These are phyloP conservation scores for Aquanectria penicillioides DNA, from an alignment of 2,329 filamentous ascomycete species.

Conservation along the genomic window DNA sequence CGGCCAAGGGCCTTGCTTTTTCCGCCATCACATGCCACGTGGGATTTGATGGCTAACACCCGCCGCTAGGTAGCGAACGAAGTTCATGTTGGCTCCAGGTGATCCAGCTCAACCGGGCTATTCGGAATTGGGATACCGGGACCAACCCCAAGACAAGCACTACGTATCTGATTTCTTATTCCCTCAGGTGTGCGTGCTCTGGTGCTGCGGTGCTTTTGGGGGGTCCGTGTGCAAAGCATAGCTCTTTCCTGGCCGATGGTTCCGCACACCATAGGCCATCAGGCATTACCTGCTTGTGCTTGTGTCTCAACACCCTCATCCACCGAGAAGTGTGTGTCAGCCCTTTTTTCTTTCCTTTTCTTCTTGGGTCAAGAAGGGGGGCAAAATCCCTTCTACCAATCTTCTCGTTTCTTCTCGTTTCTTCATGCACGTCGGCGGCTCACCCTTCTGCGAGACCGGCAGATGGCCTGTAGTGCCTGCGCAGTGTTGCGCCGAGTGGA, in stretches of 20 bases:
- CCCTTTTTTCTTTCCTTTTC: neutral
- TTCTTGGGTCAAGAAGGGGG: no score
- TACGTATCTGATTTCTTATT: no score
- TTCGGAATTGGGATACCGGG: conserved; percentile 11
- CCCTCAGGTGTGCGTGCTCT: neutral
- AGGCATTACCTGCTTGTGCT: no score
- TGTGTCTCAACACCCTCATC: neutral
- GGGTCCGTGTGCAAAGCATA: neutral
- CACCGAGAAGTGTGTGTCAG: conserved; percentile 4
- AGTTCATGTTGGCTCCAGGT: conserved; percentile 25
- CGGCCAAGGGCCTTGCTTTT: conserved; percentile 27
- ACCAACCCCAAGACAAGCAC: neutral
- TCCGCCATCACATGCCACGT: conserved; percentile 38
- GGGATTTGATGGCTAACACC: conserved; percentile 32
- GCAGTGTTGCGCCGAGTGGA: conserved; percentile 4
- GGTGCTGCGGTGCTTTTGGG: neutral
- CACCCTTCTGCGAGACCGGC: conserved; percentile 30
- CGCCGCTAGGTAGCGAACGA: conserved; percentile 14
- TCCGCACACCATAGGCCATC: neutral
- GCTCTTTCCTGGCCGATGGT: neutral
- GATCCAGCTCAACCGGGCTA: conserved; percentile 24
- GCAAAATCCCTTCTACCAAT: no score
- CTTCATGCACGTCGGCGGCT: conserved; percentile 21
- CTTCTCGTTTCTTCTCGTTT: neutral
- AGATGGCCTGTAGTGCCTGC: conserved; percentile 27